Base-by-base conservation (phyloP, 1,284 basidiomycete species). In the Ustilago hordei region DNA sequence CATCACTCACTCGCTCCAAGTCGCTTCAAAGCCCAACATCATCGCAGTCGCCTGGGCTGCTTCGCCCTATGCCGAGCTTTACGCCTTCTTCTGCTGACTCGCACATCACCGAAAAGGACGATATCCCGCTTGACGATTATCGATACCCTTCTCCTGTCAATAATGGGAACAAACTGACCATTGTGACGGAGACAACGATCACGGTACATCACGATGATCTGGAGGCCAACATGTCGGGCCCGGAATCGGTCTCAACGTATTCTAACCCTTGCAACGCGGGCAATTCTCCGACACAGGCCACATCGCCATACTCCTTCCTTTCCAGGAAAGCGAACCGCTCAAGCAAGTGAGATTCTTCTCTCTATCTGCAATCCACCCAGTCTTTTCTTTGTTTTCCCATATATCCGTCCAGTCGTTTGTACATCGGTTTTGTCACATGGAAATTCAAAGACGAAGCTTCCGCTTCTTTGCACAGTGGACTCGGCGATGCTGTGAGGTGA, bases 11-110 rank as follows among this genome's bases (percentile, higher is more conserved):
- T 6, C n/a, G 34, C 8, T 36, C 35, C 34, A 55, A 36, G 28
- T 38, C 32, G 17, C 17, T 55, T 34, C n/a, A n/a, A 55, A 55
- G 38, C 38, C 38, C 55, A 43, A 41, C 39, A 7, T 19, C 9
- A 11, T 38, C 11, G 3, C n/a, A 17, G 7, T 35, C 55, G 23
- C 48, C 62, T 5, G 34, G 19, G 0, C 48, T 53, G 1, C 36
- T 66, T 57, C 57, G 58, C 9, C 39, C 55, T 8, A 43, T 48
- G 55, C 31, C 48, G 1, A 58, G 66, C 52, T 58, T 58, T 17
- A 13, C 66, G 1, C 56, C 60, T 11, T 55, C 50, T 15, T 39
- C 65, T 11, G 31, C 11, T 28, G 17, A 31, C 8, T 45, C 43
- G 8, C 34, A 36, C 2, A 6, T n/a, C 2, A 6, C 9, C 45